Evolutionary conservation across 441 rosid genomes (phyloP).

Genomic region (Pelargonium australe): DNA sequence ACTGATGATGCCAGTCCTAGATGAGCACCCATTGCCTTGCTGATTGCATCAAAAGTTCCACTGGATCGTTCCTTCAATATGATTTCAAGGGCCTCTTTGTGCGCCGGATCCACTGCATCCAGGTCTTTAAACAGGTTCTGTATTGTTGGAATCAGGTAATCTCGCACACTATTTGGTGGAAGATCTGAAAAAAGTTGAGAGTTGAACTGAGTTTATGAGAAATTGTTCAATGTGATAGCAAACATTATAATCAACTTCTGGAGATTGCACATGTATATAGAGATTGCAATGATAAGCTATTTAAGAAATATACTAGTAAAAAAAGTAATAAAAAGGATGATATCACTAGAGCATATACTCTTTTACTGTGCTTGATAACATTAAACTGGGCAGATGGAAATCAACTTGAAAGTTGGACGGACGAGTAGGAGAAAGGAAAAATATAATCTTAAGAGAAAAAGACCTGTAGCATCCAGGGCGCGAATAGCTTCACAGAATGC

Average conservation of each 20-base stretch:
- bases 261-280: no score
- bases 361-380: no score
- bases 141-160: constrained; percentile 70
- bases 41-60: constrained; percentile 69
- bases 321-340: no score
- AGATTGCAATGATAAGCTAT: no score
- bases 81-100: constrained; percentile 93
- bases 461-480: constrained; percentile 93
- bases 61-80: constrained; percentile 86
- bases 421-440: background rate
- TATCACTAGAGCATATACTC: no score
- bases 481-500: constrained; percentile 94
- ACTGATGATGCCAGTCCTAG: constrained; percentile 86
- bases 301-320: no score
- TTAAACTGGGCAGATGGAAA: background rate
- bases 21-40: constrained; percentile 94
- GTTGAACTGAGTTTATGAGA: background rate
- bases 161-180: constrained; percentile 59
- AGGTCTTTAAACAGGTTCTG: constrained; percentile 77
- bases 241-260: no score
- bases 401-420: background rate
- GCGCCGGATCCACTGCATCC: constrained; percentile 89
- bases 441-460: constrained; percentile 11
- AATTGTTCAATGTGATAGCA: background rate
- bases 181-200: constrained; percentile 43